Percentiles rank a stretch among this genome's conserved stretches.
These are phyloP conservation scores for Mycena alexandri DNA, from an alignment of 768 basidiomycete species.

Conservation along the genomic window DNA sequence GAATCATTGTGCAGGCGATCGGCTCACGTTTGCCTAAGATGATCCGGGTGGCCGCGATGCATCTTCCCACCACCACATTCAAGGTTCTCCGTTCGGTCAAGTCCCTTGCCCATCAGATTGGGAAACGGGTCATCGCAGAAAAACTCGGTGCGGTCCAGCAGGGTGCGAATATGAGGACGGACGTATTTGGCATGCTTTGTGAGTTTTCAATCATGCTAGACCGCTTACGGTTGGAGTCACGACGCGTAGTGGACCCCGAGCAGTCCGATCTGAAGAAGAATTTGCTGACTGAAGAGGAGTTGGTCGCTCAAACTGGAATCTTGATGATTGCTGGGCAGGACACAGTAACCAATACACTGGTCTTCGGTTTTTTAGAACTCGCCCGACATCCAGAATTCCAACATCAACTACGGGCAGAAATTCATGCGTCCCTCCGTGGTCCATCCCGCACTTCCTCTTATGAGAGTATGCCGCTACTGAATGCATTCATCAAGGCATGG, in stretches of 20 bases:
- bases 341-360: conserved; percentile 27
- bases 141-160: conserved; percentile 5
- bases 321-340: conserved; percentile 28
- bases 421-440: conserved; percentile 10
- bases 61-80: conserved; percentile 16
- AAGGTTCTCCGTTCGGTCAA: conserved; percentile 11
- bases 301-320: conserved; percentile 19
- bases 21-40: conserved; percentile 5
- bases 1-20: neutral
- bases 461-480: conserved; percentile 28
- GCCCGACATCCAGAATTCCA: conserved; percentile 29
- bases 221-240: neutral
- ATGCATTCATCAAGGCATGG: conserved; percentile 33
- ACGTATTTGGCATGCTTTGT: conserved; percentile 19
- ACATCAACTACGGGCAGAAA: conserved; percentile 21
- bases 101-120: conserved; percentile 5
- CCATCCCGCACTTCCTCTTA: neutral
- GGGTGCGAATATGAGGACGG: conserved; percentile 1
- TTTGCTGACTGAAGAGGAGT: conserved; percentile 4
- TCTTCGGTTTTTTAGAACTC: conserved; percentile 24
- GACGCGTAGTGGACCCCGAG: conserved; percentile 5
- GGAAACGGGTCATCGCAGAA: neutral
- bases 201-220: conserved; percentile 18
- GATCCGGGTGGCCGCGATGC: neutral
- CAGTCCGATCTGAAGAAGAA: conserved; percentile 13